Evolutionary conservation across 2,329 filamentous ascomycete genomes (phyloP).

Genomic region (Pseudovirgaria hyperparasitica): DNA sequence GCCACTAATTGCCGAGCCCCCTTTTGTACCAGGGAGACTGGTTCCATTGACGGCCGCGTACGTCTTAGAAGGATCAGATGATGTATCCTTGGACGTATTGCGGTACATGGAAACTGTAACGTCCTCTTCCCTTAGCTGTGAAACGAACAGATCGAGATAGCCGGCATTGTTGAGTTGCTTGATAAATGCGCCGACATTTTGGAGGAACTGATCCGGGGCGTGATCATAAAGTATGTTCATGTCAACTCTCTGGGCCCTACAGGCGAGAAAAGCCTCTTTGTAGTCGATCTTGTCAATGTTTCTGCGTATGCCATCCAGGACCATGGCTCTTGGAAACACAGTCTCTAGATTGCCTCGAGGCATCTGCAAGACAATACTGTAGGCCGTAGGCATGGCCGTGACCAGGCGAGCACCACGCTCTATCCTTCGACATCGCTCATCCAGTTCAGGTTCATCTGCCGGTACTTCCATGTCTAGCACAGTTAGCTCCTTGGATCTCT

Average conservation of each 20-base stretch:
- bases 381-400: conserved; percentile 77
- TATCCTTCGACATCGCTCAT: conserved; percentile 83
- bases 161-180: conserved; percentile 71
- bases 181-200: conserved; percentile 62
- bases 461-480: conserved; percentile 64
- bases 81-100: conserved; percentile 55
- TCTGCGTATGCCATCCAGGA: conserved; percentile 75
- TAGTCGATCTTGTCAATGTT: conserved; percentile 75
- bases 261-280: conserved; percentile 70
- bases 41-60: conserved; percentile 13
- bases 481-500: neutral
- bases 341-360: conserved; percentile 92
- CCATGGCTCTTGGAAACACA: conserved; percentile 83
- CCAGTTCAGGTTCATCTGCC: conserved; percentile 75
- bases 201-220: conserved; percentile 72
- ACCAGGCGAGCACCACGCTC: conserved; percentile 81
- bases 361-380: conserved; percentile 84
- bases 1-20: conserved; percentile 12
- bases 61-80: conserved; percentile 8
- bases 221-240: conserved; percentile 97
- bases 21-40: neutral
- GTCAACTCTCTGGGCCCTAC: conserved; percentile 85
- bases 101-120: conserved; percentile 89
- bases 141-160: conserved; percentile 83
- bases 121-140: conserved; percentile 75